These are phyloP conservation scores for Apiospora rasikravindrae DNA, from an alignment of 2,329 filamentous ascomycete genomes.

Conservation along the genomic window DNA sequence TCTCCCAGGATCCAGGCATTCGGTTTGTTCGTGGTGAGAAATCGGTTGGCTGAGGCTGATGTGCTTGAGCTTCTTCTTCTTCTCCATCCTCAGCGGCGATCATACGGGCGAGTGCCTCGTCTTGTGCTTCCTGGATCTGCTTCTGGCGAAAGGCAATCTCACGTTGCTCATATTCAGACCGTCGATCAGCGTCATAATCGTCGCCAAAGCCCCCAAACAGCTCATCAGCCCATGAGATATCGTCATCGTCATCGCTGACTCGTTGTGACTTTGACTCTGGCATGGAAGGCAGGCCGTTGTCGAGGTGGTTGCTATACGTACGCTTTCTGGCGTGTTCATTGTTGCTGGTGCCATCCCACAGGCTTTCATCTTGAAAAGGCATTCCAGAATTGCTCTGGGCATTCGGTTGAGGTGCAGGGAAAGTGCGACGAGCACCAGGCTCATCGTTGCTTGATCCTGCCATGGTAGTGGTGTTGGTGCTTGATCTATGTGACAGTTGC, in stretches of 20 bases:
- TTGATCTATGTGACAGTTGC: not conserved
- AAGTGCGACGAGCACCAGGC: not conserved
- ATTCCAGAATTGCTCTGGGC: not conserved
- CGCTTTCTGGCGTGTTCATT: slow-evolving; percentile 32
- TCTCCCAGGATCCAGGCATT: slow-evolving; percentile 17
- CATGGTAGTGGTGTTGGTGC: not conserved
- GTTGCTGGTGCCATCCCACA: slow-evolving; percentile 10
- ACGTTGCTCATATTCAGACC: slow-evolving; percentile 43
- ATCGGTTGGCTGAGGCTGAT: not conserved
- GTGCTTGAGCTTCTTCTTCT: not conserved
- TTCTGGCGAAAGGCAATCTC: slow-evolving; percentile 34
- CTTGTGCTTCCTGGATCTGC: slow-evolving; percentile 22
- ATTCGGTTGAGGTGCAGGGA: not conserved
- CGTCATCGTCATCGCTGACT: slow-evolving; percentile 24
- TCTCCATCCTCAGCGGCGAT: not conserved
- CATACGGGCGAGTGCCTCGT: slow-evolving; percentile 28
- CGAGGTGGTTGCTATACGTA: slow-evolving; percentile 33
- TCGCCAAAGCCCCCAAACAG: slow-evolving; percentile 42
- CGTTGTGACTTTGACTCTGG: slow-evolving; percentile 41
- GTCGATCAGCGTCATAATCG: slow-evolving; percentile 35
- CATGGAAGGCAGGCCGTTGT: slow-evolving; percentile 17
- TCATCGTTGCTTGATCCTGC: not conserved
- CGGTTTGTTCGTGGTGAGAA: not conserved
- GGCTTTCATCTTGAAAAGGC: not conserved
- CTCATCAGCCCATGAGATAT: slow-evolving; percentile 45